phyloP scores from a whole-genome alignment of 768 basidiomycete genomes.

The Russula sp. region DNA sequence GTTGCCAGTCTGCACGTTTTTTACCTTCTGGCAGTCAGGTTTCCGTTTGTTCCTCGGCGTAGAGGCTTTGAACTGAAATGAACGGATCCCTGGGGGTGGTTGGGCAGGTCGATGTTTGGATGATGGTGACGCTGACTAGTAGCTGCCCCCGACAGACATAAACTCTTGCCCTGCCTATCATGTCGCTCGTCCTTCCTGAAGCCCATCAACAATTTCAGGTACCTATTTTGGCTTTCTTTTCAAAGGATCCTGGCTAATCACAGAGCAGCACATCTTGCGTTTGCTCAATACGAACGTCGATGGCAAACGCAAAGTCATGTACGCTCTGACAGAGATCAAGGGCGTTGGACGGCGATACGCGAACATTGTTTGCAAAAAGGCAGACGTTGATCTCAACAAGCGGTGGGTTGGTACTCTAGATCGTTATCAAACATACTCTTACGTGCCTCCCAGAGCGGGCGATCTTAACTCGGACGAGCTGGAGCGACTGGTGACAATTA shows the following conservation, averaged over 20 bases:
- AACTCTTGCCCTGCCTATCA: constrained; percentile 38
- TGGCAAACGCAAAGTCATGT: constrained; percentile 99
- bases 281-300: constrained; percentile 99
- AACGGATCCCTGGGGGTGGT: constrained; percentile 22
- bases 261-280: constrained; percentile 91
- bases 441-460: constrained; percentile 65
- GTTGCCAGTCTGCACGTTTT: neutral
- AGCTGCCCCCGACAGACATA: neutral
- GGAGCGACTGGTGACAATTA: constrained; percentile 97
- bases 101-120: constrained; percentile 22
- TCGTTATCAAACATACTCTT: neutral
- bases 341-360: constrained; percentile 99
- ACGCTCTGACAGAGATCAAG: constrained; percentile 99
- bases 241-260: constrained; percentile 4
- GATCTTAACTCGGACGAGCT: constrained; percentile 99
- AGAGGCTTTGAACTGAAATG: constrained; percentile 3
- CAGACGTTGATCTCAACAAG: constrained; percentile 97
- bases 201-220: constrained; percentile 95
- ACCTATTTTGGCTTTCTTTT: constrained; percentile 28
- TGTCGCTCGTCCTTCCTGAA: constrained; percentile 98
- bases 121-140: constrained; percentile 24
- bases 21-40: neutral
- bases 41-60: neutral
- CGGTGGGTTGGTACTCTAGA: constrained; percentile 56
- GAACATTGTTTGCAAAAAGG: constrained; percentile 99